Percentiles rank a stretch among this genome's conserved stretches.
phyloP scores from a whole-genome alignment of 352 stramenopile species.

The Globisporangium barbulae region DNA sequence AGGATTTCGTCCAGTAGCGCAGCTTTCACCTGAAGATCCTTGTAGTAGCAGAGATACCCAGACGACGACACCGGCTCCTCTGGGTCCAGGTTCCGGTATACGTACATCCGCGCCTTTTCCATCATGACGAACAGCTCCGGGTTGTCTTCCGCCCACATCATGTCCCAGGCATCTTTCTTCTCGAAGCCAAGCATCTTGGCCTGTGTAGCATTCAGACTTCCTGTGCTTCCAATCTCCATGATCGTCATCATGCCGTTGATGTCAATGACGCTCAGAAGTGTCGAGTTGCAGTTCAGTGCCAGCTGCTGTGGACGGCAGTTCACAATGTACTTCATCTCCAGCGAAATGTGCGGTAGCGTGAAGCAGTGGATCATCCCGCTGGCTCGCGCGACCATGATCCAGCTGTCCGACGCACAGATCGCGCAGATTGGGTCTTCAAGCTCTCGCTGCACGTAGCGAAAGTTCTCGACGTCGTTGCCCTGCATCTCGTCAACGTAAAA shows the following conservation, averaged over 20 bases:
- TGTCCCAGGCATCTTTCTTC: conserved; percentile 91
- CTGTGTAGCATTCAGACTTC: conserved; percentile 57
- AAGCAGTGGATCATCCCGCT: conserved; percentile 88
- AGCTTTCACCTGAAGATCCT: conserved; percentile 84
- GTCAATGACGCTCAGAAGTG: conserved; percentile 87
- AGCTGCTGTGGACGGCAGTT: conserved; percentile 76
- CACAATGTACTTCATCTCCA: conserved; percentile 90
- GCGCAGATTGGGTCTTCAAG: conserved; percentile 85
- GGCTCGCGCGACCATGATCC: conserved; percentile 78
- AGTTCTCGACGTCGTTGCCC: conserved; percentile 67
- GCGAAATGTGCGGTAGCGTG: conserved; percentile 89
- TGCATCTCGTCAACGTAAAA: conserved; percentile 89
- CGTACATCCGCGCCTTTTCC: conserved; percentile 91
- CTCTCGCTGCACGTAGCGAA: conserved; percentile 62
- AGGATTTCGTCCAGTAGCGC: conserved; percentile 86
- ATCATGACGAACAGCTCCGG: conserved; percentile 91
- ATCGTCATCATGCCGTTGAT: conserved; percentile 86
- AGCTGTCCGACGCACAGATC: conserved; percentile 81
- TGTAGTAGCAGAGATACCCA: conserved; percentile 88
- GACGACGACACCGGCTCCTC: conserved; percentile 90
- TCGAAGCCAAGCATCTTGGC: conserved; percentile 77
- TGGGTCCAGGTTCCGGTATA: conserved; percentile 77
- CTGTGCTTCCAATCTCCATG: conserved; percentile 70
- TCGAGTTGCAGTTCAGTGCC: conserved; percentile 88
- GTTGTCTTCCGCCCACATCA: conserved; percentile 91